Base-by-base conservation (phyloP, 1,284 basidiomycete genomes). In the Malassezia yamatoensis region DNA sequence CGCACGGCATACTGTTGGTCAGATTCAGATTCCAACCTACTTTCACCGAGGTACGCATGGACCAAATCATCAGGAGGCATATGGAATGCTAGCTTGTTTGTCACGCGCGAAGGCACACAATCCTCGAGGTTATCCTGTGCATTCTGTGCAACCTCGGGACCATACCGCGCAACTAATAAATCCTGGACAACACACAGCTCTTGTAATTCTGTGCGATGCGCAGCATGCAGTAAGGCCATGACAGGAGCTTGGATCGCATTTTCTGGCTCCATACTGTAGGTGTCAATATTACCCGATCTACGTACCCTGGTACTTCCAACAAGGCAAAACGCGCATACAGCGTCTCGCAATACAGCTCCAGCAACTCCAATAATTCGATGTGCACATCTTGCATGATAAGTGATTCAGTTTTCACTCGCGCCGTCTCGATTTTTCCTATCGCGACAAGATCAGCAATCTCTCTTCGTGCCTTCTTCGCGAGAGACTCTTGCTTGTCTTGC, bases 281-380 rank as follows among this genome's bases (percentile, higher is more conserved):
- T 32, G 42, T 36, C 3, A 29, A 7, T 4, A 7, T 29, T 29
- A 4, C 24, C 7, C 24, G 5, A 18, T 37, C 18, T 33, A 76
- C 83, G 72, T 64, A 88, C 84, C 58, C 60, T 18, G 81, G 83
- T 70, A 85, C 82, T 70, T 98, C 93, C 50, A 96, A 80, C 16
- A 96, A 77, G 8, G 88, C 87, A 70, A 96, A 96, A 33, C 93
- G 82, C 5, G 91, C 88, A 21, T 91, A 80, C n/a, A 96, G 77
- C 16, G 90, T 82, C 72, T 98, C 93, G 60, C 85, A 85, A 74
- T 96, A 96, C 9, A 96, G 81, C 78, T 96, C 91, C 37, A 98
- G 79, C 5, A 96, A 78, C 73, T 98, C 91, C 40, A 96, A 63
- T 15, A 71, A 60, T 53, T 74, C 66, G 8, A 68, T 58, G 40